phyloP scores from a whole-genome alignment of 2,329 filamentous ascomycete genomes.

The Fusarium sp. region DNA sequence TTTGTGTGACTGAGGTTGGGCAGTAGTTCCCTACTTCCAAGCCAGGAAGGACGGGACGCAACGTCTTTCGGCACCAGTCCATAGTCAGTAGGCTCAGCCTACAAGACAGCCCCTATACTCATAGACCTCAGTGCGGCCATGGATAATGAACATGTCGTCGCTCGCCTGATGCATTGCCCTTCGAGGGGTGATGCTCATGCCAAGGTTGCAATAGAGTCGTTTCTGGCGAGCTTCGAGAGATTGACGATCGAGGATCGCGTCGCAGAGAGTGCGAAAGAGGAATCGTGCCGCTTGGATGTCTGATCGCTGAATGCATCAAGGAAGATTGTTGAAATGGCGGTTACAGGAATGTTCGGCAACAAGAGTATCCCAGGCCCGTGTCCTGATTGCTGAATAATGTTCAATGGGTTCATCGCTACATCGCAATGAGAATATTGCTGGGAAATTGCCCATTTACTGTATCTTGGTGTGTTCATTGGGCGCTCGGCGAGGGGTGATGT shows the following conservation, averaged over 20 bases:
- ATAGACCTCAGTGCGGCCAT: no score
- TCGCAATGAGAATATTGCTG: background rate
- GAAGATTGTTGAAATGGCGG: background rate
- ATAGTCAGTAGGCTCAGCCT: no score
- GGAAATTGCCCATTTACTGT: background rate
- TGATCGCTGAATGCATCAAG: background rate
- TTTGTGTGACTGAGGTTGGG: no score
- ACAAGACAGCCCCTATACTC: no score
- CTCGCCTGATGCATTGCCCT: no score
- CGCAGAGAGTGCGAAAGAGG: no score
- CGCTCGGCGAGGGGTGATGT: background rate
- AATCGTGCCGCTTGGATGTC: background rate
- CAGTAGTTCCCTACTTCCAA: no score
- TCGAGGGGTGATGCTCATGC: background rate
- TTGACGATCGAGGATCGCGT: rapidly evolving
- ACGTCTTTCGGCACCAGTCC: no score
- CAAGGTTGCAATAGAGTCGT: rapidly evolving
- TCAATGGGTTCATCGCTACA: background rate
- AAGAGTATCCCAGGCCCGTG: no score
- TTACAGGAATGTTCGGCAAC: background rate
- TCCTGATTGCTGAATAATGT: no score
- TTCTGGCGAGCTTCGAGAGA: background rate
- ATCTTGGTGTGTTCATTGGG: no score
- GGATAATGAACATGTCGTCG: background rate
- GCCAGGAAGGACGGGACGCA: no score